Base-by-base conservation (phyloP, 2,329 filamentous ascomycete genomes). In the Ophiostoma sp. region DNA sequence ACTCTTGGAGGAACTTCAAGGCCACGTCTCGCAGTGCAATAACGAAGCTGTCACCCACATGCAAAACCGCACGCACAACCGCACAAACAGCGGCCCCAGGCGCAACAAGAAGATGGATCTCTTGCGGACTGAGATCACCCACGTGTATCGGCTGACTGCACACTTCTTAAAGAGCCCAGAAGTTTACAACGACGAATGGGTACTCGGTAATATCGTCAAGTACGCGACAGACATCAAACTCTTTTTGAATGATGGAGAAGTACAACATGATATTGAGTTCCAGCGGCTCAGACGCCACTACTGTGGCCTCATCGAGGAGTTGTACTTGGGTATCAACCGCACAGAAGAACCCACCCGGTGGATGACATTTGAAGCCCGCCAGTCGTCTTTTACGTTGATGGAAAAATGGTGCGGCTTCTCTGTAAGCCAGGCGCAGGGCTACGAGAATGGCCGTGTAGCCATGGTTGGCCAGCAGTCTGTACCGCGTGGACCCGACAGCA, bases 361-460 rank as follows among this genome's bases (percentile, higher is more conserved):
- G 94, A 95, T 99, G 87, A 94, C 95, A 0, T 99, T 99, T 76
- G 95, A 99, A 78, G 92, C 94, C 15, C 86, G 96, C 57, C 97
- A 97, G 77, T 97, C 95, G 5, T 91, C 94, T 0, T 99, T 99
- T 77, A 90, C 94, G 0, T 82, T 99, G 67, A 98, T 99, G 94
- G 95, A 99, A 79, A 94, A 98, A 74, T 99, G 96, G 96, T 99
- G 95, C 77, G 95, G 95, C 2, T 97, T 96, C 78, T 97, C 94
- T 8, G 93, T 94, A 0, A 97, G 97, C 73, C 93, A 96, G 77
- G 84, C 82, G 17, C 91, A 90, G 71, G 86, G 93, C 72, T 94
- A 97, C 79, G 91, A 96, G 72, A 90, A 87, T 48, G 96, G 97
- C 90, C 86, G 92, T 62, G 91, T 94, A 74, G 92, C 91, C 2